These are phyloP conservation scores for Nannochloropsis gaditana DNA, from an alignment of 108 stramenopile species.

Conservation along the genomic window DNA sequence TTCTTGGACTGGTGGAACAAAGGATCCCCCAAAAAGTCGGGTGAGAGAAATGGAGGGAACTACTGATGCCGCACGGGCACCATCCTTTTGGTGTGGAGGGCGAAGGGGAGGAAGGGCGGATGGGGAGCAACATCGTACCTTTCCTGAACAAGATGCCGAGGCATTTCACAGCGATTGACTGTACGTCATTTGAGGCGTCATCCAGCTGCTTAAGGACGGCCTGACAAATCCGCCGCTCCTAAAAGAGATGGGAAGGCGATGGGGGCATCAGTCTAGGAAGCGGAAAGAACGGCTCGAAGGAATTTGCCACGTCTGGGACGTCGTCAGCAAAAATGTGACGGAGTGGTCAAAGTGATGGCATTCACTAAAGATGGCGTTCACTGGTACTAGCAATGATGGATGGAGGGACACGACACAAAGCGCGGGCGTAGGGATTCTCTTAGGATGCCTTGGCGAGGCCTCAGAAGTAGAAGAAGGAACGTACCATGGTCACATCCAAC, in stretches of 20 bases:
- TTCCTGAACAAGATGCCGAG: slow-evolving; percentile 80
- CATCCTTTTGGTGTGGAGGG: background rate
- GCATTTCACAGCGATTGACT: slow-evolving; percentile 93
- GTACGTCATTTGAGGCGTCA: slow-evolving; percentile 90
- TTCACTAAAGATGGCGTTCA: background rate
- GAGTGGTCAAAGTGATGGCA: background rate
- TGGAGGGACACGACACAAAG: background rate
- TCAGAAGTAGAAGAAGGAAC: background rate
- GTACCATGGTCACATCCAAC: slow-evolving; percentile 31
- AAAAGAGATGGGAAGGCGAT: background rate
- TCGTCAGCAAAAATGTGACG: background rate
- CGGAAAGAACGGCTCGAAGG: background rate
- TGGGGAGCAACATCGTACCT: slow-evolving; percentile 25
- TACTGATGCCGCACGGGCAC: background rate
- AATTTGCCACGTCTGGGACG: background rate
- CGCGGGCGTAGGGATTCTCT: background rate
- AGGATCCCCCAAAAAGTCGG: background rate
- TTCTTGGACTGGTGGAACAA: background rate
- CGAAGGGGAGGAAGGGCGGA: background rate
- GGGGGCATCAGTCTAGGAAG: background rate
- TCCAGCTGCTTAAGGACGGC: slow-evolving; percentile 79
- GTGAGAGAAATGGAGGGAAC: background rate
- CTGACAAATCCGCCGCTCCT: slow-evolving; percentile 61
- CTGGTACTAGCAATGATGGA: background rate
- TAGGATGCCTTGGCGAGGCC: background rate